phyloP scores from a whole-genome alignment of 805 yeast genomes.

The Priceomyces castillae region DNA sequence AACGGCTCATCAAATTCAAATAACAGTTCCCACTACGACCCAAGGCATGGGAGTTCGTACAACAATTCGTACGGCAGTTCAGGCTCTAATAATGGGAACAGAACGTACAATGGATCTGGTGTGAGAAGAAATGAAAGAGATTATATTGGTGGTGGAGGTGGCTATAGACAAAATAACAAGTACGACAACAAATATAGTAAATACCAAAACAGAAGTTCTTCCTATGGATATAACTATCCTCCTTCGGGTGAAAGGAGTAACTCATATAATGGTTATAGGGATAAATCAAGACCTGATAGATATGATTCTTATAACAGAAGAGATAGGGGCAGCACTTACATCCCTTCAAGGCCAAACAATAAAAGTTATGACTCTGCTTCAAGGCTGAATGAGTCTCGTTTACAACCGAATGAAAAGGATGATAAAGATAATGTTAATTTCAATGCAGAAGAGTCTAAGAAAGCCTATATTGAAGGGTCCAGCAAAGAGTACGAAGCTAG shows the following conservation, averaged over 20 bases:
- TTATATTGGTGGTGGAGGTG: constrained; percentile 7
- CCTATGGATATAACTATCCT: constrained; percentile 4
- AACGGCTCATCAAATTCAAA: constrained; percentile 1
- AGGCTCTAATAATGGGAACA: constrained; percentile 2
- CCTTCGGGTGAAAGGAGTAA: constrained; percentile 1
- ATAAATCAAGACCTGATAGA: constrained; percentile 16
- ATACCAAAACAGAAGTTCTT: constrained; percentile 4
- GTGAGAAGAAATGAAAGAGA: constrained; percentile 9
- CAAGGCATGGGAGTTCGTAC: constrained; percentile 5
- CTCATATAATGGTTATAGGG: constrained; percentile 6
- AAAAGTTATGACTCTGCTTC: not conserved
- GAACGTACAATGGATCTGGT: constrained; percentile 1
- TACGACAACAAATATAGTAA: constrained; percentile 8
- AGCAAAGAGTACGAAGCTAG: not conserved
- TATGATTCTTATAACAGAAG: constrained; percentile 19
- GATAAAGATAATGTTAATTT: not conserved
- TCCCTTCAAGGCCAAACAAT: constrained; percentile 4
- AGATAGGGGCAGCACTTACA: constrained; percentile 5
- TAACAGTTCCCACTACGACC: constrained; percentile 6
- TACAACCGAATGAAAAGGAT: not conserved
- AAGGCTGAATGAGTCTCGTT: constrained; percentile 1
- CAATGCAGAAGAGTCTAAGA: not conserved
- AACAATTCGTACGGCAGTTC: constrained; percentile 4
- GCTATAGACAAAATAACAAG: constrained; percentile 3
- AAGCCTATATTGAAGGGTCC: not conserved